Percentiles rank a stretch among this genome's conserved stretches.
phyloP scores from a whole-genome alignment of 2,329 filamentous ascomycete genomes.

The Trichoderma pleuroti region DNA sequence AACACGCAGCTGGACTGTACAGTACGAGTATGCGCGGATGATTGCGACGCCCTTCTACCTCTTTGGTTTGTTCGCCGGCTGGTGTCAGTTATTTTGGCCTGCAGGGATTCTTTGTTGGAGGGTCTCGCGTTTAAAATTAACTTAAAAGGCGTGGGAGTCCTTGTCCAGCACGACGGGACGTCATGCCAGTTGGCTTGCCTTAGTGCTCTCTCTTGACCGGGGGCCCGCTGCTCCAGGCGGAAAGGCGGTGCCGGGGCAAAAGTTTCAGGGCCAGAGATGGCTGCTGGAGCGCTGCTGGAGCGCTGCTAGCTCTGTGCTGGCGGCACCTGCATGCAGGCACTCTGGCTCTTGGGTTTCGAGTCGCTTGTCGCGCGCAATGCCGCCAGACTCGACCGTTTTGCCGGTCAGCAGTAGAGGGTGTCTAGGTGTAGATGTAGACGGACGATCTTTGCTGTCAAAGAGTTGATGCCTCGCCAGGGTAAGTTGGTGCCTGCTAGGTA shows the following conservation, averaged over 20 bases:
- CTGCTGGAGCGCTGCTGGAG: neutral
- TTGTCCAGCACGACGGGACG: conserved; percentile 9
- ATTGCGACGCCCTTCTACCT: neutral
- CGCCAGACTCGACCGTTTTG: neutral
- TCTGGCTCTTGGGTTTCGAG: neutral
- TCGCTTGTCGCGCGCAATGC: conserved; percentile 8
- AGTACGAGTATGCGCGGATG: neutral
- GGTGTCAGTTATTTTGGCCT: neutral
- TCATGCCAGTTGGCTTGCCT: conserved; percentile 15
- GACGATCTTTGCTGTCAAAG: neutral
- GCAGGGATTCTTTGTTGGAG: conserved; percentile 4
- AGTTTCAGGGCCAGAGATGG: neutral
- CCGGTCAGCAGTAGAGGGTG: no score
- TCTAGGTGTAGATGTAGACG: no score
- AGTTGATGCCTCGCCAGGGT: neutral
- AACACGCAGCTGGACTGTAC: neutral
- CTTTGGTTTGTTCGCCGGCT: neutral
- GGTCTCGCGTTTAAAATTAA: conserved; percentile 1
- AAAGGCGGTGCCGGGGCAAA: neutral
- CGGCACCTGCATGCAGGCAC: neutral
- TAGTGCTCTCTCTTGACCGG: conserved; percentile 4
- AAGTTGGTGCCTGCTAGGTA: no score
- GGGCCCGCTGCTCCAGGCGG: neutral
- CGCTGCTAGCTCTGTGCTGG: neutral
- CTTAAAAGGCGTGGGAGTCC: neutral